Conservation (phyloP, 805 yeast species). For the Candida khao-thaluensis region DNA sequence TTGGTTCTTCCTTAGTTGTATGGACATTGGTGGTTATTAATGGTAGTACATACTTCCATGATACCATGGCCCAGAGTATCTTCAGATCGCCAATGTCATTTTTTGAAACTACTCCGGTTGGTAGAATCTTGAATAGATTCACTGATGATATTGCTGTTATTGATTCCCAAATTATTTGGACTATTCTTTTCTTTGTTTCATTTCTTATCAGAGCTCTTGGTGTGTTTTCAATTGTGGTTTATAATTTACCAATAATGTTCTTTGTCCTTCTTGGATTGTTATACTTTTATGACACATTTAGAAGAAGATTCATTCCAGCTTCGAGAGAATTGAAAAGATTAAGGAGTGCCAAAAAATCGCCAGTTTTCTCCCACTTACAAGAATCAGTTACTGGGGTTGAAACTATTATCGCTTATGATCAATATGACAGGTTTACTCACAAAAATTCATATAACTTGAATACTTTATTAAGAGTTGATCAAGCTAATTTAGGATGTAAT, state of each 20-base stretch:
- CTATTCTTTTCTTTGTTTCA: conserved; percentile 24
- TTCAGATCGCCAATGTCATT: conserved; percentile 42
- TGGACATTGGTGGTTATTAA: conserved; percentile 32
- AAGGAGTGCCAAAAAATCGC: conserved; percentile 30
- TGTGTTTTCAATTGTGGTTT: conserved; percentile 30
- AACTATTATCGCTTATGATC: conserved; percentile 33
- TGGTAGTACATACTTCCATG: conserved; percentile 35
- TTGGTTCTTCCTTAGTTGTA: conserved; percentile 28
- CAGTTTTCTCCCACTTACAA: conserved; percentile 36
- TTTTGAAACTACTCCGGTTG: conserved; percentile 43
- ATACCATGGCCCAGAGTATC: conserved; percentile 33
- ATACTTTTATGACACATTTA: conserved; percentile 29
- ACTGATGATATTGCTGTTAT: conserved; percentile 35
- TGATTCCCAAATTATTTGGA: conserved; percentile 35
- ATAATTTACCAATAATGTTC: conserved; percentile 33
- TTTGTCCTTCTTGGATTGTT: conserved; percentile 25
- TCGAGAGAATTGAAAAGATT: conserved; percentile 36
- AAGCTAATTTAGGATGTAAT: conserved; percentile 23
- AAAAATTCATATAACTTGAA: conserved; percentile 26
- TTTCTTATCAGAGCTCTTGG: conserved; percentile 24
- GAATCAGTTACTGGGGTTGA: conserved; percentile 38
- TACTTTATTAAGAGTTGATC: conserved; percentile 21
- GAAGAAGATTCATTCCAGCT: conserved; percentile 33
- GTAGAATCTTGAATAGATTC: conserved; percentile 39
- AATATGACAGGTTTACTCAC: conserved; percentile 28